phyloP scores from a whole-genome alignment of 164 flowering plant species.

The Kalanchoe fedtschenkoi region DNA sequence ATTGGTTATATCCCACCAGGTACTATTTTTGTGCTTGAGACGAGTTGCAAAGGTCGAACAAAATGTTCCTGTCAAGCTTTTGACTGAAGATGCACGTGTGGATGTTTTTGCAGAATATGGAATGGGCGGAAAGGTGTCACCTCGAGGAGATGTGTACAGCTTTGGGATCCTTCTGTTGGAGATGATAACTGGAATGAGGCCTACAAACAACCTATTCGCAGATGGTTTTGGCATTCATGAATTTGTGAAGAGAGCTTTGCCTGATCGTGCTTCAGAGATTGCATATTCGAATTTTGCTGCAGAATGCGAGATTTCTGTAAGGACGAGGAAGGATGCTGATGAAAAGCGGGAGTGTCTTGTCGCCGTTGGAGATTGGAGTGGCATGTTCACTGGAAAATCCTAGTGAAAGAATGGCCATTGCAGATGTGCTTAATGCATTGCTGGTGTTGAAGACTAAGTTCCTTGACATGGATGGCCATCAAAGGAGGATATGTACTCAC shows the following conservation, averaged over 20 bases:
- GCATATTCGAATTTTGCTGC: neutral
- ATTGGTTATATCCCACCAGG: constrained; percentile 9
- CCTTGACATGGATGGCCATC: neutral
- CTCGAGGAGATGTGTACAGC: constrained; percentile 7
- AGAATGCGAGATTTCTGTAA: neutral
- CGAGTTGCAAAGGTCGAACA: too few species aligned
- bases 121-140: neutral
- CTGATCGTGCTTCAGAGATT: neutral
- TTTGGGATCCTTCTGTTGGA: constrained; percentile 7
- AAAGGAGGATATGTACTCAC: neutral
- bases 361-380: neutral
- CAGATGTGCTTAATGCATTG: constrained; percentile 1
- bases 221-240: neutral
- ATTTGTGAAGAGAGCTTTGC: neutral
- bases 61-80: neutral
- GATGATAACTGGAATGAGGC: constrained; percentile 8
- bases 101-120: constrained; percentile 8
- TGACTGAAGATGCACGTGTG: neutral
- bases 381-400: neutral
- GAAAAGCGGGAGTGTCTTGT: neutral
- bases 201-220: neutral
- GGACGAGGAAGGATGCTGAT: neutral
- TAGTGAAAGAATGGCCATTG: constrained; percentile 4
- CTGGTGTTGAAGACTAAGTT: neutral
- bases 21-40: too few species aligned